phyloP scores from a whole-genome alignment of 2,329 filamentous ascomycete genomes.

The Exophiala dermatitidis region DNA sequence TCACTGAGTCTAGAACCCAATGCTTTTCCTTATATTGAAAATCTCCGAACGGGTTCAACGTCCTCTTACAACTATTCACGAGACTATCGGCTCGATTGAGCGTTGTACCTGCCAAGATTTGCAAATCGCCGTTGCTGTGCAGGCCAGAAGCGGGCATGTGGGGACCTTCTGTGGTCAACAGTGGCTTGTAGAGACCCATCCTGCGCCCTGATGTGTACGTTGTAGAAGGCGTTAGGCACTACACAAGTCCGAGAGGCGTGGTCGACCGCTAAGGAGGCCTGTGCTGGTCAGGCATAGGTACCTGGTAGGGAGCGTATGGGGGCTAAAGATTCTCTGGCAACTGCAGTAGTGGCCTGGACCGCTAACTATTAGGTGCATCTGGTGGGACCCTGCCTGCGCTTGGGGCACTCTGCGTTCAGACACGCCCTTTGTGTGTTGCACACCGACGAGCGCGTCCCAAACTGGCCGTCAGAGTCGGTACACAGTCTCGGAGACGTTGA shows the following conservation, averaged over 20 bases:
- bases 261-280: background rate
- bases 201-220: background rate
- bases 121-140: constrained; percentile 5
- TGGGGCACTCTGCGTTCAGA: background rate
- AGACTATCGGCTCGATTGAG: background rate
- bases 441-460: background rate
- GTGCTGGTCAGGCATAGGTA: background rate
- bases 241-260: too few species aligned
- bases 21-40: too few species aligned
- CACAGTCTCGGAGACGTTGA: background rate
- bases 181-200: background rate
- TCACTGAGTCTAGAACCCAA: too few species aligned
- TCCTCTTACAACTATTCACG: too few species aligned
- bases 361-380: background rate
- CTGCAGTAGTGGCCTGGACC: background rate
- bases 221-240: background rate
- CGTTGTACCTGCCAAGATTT: constrained; percentile 5
- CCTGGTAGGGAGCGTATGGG: background rate
- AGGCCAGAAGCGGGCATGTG: constrained; percentile 1
- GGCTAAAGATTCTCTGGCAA: background rate
- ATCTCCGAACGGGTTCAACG: too few species aligned
- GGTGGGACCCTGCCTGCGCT: background rate
- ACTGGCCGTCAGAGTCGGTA: background rate
- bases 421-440: background rate
- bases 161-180: background rate